These are phyloP conservation scores for Hymenoscyphus linearis DNA, from an alignment of 2,329 filamentous ascomycete species.

Conservation along the genomic window DNA sequence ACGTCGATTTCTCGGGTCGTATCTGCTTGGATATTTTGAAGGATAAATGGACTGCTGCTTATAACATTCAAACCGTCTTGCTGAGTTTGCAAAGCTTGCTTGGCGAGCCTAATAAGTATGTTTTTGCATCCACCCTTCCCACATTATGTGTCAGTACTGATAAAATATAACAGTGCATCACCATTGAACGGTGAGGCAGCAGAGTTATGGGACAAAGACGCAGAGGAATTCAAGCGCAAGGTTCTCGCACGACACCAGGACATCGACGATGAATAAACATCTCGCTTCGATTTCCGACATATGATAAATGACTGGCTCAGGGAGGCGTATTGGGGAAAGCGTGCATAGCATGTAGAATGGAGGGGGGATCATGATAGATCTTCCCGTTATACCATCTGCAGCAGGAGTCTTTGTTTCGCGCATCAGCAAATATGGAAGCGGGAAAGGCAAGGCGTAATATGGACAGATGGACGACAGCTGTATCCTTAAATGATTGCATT, in stretches of 20 bases:
- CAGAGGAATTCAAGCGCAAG: constrained; percentile 79
- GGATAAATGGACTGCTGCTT: constrained; percentile 97
- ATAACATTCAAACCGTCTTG: constrained; percentile 91
- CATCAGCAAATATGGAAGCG: neutral
- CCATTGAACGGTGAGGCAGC: constrained; percentile 95
- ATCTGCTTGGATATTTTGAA: constrained; percentile 98
- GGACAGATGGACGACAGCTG: neutral
- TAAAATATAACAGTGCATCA: constrained; percentile 65
- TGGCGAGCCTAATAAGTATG: constrained; percentile 97
- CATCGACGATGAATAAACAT: constrained; percentile 54
- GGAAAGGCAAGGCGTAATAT: neutral
- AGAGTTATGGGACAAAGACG: constrained; percentile 88
- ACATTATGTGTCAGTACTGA: constrained; percentile 15
- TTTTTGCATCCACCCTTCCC: constrained; percentile 17
- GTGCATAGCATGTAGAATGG: neutral
- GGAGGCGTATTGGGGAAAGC: neutral
- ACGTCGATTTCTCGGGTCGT: constrained; percentile 93
- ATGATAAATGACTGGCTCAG: neutral
- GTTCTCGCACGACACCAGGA: constrained; percentile 58
- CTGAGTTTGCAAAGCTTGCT: constrained; percentile 91
- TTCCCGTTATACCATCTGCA: neutral
- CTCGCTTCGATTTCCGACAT: neutral
- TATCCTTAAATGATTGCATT: neutral
- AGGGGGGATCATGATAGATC: neutral
- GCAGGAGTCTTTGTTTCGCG: neutral